These are phyloP conservation scores for Yarrowia keelungensis DNA, from an alignment of 805 yeast genomes.

Conservation along the genomic window DNA sequence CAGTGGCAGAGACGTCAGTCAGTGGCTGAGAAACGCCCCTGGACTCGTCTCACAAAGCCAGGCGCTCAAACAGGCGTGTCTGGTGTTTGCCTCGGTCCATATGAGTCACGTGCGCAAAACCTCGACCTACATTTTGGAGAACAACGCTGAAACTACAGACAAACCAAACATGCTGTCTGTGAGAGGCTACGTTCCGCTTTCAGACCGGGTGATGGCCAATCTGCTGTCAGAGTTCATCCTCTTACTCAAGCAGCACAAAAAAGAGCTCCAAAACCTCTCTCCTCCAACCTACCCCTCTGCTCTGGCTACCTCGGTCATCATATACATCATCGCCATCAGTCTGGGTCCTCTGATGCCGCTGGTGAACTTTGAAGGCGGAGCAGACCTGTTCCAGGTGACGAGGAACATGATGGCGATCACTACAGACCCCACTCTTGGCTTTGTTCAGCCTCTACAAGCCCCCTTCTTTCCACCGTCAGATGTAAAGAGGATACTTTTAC, in stretches of 20 bases:
- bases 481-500: not conserved
- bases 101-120: not conserved
- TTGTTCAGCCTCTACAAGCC: not conserved
- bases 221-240: not conserved
- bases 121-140: not conserved
- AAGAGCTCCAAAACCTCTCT: not conserved
- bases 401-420: not conserved
- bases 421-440: not conserved
- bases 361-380: slow-evolving; percentile 2
- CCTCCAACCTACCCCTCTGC: not conserved
- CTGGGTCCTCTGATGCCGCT: slow-evolving; percentile 4
- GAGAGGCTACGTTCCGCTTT: not conserved
- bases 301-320: slow-evolving; percentile 4
- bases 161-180: not conserved
- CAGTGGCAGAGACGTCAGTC: not conserved
- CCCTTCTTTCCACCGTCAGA: slow-evolving; percentile 4
- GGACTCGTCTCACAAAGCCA: not conserved
- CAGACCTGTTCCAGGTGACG: slow-evolving; percentile 9
- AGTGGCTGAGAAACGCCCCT: not conserved
- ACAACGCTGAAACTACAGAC: not conserved
- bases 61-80: slow-evolving; percentile 9
- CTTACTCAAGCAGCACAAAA: not conserved
- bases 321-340: slow-evolving; percentile 2
- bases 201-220: not conserved
- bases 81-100: not conserved